Base-by-base conservation (phyloP, 306 rosid species). In the Cajanus cajan region DNA sequence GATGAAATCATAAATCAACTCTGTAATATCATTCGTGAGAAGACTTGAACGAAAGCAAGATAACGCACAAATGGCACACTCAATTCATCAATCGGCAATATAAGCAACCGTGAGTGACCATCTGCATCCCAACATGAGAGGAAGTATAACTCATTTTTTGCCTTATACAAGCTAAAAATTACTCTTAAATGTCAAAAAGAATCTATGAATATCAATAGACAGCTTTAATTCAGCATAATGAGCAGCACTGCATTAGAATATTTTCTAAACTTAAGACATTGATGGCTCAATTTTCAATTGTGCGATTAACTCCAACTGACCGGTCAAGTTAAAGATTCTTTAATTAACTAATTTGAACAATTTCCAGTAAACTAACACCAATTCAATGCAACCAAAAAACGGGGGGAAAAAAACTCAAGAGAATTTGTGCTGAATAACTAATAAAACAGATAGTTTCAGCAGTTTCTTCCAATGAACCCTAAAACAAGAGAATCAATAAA, bases 1-100 rank as follows among this genome's bases (percentile, higher is more conserved):
- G 51, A 67, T 18, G 41, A 73, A 54, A 80, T 37, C 55, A 28
- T 55, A 41, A 73, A 74, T 19, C 47, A 66, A 31, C 65, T 16
- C 2, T 12, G 50, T 19, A 18, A 67, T 8, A 43, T 54, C 44
- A 44, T 15, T 67, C 64, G 19, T 4, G 5, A 58, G 14, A 16
- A 76, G 57, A 47, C 37, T 52, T 22, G 43, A 43, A 66, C 11
- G 24, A 4, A 36, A 36, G 45, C 31, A 31, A 54, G 8, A 52
- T 1, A 34, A 12, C 10, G 51, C 44, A 54, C 47, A 33, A 37
- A 57, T 15, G 33, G 62, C 24, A 66, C 59, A 58, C 28, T 16
- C 36, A 7, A 8, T 61, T 67, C 68, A 72, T 25, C 52, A 73
- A 47, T 12, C 51, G 66, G 44, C 28, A 21, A 18, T 39, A 16